phyloP scores from a whole-genome alignment of 2,329 filamentous ascomycete species.

The Pseudopithomyces chartarum region DNA sequence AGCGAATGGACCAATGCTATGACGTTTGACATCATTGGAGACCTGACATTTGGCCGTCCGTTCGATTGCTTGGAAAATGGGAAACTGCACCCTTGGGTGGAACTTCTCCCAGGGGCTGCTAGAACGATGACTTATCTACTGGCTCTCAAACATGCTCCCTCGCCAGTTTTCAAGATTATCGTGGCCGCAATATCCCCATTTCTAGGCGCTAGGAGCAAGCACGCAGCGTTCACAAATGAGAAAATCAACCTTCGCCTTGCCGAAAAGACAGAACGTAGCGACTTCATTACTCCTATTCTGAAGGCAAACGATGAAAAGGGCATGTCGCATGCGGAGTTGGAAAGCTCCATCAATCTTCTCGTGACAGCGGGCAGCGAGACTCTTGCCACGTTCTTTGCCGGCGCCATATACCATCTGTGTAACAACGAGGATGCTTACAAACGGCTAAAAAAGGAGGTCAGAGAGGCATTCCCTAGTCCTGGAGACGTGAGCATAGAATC shows the following conservation, averaged over 20 bases:
- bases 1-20: constrained; percentile 9
- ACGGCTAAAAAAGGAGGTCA: constrained; percentile 24
- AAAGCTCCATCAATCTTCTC: neutral
- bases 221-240: too few species aligned
- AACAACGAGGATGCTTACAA: constrained; percentile 12
- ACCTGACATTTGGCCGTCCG: constrained; percentile 26
- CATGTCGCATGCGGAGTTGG: neutral
- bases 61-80: constrained; percentile 13
- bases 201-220: too few species aligned
- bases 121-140: neutral
- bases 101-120: neutral
- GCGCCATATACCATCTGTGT: constrained; percentile 42
- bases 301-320: too few species aligned
- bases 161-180: too few species aligned
- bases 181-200: too few species aligned
- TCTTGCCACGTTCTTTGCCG: constrained; percentile 35
- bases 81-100: constrained; percentile 1
- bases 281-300: neutral
- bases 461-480: constrained; percentile 16
- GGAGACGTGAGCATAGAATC: constrained; percentile 25
- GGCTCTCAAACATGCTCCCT: too few species aligned
- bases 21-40: constrained; percentile 13
- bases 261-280: too few species aligned
- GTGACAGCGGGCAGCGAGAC: constrained; percentile 32
- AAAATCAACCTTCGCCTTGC: too few species aligned